Evolutionary conservation across 2,329 filamentous ascomycete genomes (phyloP), one percentile per base, ranked within the genome.

Genomic region (Trichophyton simii): DNA sequence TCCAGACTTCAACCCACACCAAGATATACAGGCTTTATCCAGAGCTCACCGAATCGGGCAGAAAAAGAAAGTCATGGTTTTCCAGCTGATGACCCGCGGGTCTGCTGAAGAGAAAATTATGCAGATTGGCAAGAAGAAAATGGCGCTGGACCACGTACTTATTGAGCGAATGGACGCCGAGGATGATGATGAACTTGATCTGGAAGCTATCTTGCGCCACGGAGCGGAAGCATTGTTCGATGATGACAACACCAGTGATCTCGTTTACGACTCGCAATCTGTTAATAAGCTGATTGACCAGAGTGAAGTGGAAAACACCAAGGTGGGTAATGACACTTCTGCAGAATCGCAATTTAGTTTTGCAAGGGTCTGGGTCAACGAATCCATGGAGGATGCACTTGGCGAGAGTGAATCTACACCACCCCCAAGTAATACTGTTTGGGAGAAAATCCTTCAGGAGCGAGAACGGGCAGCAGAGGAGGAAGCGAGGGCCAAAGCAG

Each of bases 41-140:
- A 86, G 95, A 66, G 94, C 92, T 18, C 94, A 99, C 73, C 87
- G 94, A 28, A 97, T 99, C 65, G 95, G 95, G 0, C 95, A 99
- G 74, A 90, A 91, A 73, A 91, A 94, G 66, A 96, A 95, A 68
- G 94, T 99, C 0, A 80, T 99, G 1, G 95, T 95, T 66, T 96
- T 97, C 69, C 92, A 97, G 71, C 77, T 99, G 0, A 90, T 96
- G 79, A 97, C 91, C 1, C 87, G 91, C 63, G 83, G 87, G 46
- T 92, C 87, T 31, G 90, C 88, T 0, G 94, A 99, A 72, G 94
- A 99, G 75, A 91, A 92, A 70, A 97, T 99, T 60, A 88, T 97
- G 79, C 89, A 96, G 72, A 90, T 95, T 67, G 94, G 94, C 4
- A 87, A 90, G 67, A 95, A 89, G 75, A 99, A 99, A 76, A 90